These are phyloP conservation scores for Nakaseomyces bracarensis DNA, from an alignment of 1,139 yeast genomes.

Conservation along the genomic window DNA sequence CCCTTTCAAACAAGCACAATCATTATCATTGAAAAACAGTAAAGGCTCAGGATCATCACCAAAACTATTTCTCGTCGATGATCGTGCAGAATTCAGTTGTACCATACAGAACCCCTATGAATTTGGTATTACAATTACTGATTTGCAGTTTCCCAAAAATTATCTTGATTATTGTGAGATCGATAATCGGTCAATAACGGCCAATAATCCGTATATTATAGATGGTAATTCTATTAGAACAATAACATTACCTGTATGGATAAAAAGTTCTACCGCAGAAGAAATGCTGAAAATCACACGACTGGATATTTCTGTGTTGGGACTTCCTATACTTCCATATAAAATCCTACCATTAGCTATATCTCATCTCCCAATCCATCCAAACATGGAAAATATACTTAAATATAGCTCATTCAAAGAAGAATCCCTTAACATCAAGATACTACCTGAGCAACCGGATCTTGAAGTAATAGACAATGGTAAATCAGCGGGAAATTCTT, in stretches of 20 bases:
- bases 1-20: conserved; percentile 23
- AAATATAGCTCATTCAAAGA: not conserved
- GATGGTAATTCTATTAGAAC: conserved; percentile 37
- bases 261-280: conserved; percentile 38
- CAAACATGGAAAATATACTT: not conserved
- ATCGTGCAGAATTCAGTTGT: conserved; percentile 45
- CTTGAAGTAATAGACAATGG: conserved; percentile 22
- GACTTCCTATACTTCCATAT: conserved; percentile 34
- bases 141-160: conserved; percentile 39
- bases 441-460: conserved; percentile 30
- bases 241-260: conserved; percentile 38
- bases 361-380: conserved; percentile 3
- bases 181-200: conserved; percentile 13
- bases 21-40: conserved; percentile 20
- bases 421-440: conserved; percentile 14
- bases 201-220: conserved; percentile 29
- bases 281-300: conserved; percentile 34
- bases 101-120: conserved; percentile 73
- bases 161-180: conserved; percentile 29
- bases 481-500: conserved; percentile 20
- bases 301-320: conserved; percentile 40
- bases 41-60: conserved; percentile 20
- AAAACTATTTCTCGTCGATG: conserved; percentile 43
- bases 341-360: conserved; percentile 10
- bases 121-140: conserved; percentile 59